Evolutionary conservation across 495 filamentous ascomycete species (phyloP).

Genomic region (Hypoxylon intermedium): DNA sequence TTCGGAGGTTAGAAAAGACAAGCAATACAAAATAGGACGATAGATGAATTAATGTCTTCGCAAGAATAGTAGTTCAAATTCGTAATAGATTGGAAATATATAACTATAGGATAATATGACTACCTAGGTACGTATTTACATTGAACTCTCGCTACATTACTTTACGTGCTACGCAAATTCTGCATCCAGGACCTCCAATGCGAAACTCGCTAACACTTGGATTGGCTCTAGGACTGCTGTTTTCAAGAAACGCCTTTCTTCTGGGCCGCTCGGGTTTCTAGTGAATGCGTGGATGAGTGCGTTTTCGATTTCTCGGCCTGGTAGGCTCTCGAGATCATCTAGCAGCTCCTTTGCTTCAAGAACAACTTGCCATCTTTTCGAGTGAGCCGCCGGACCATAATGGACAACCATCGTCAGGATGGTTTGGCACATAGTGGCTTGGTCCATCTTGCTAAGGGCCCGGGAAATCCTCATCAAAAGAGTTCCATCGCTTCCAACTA

Average conservation of each 20-base stretch:
- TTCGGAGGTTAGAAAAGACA: constrained; percentile 41
- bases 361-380: constrained; percentile 46
- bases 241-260: constrained; percentile 47
- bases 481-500: not conserved
- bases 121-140: not conserved
- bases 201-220: constrained; percentile 44
- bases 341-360: constrained; percentile 47
- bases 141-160: not conserved
- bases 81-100: not conserved
- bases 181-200: constrained; percentile 44
- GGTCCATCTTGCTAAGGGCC: constrained; percentile 43
- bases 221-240: constrained; percentile 47
- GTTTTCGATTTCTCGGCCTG: constrained; percentile 46
- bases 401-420: constrained; percentile 46
- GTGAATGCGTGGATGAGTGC: constrained; percentile 46
- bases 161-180: constrained; percentile 41
- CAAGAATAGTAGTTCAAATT: not conserved
- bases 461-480: constrained; percentile 37
- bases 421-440: constrained; percentile 51
- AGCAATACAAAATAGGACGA: too few species aligned
- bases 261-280: constrained; percentile 42
- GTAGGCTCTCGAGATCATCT: constrained; percentile 46
- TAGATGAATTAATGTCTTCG: too few species aligned
- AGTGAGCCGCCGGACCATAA: constrained; percentile 41
- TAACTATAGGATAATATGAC: not conserved